phyloP scores from a whole-genome alignment of 2,329 filamentous ascomycete genomes.

The Dactylellina drechsleri region DNA sequence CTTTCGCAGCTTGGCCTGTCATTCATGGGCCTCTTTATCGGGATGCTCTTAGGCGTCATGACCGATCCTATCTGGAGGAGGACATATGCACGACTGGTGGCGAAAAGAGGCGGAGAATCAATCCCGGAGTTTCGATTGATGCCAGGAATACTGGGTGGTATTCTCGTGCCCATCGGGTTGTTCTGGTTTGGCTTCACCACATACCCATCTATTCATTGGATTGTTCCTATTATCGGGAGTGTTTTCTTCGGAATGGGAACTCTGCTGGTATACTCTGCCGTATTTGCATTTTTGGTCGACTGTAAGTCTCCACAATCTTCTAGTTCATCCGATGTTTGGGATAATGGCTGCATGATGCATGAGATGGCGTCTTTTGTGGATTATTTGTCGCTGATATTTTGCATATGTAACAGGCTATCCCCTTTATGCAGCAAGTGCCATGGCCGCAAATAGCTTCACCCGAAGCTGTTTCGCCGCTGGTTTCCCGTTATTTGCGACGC shows the following conservation, averaged over 20 bases:
- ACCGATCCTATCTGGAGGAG: constrained; percentile 74
- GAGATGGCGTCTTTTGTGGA: constrained; percentile 56
- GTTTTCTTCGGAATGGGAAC: constrained; percentile 76
- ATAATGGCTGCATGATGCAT: not conserved
- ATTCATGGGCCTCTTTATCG: constrained; percentile 77
- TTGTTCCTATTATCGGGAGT: constrained; percentile 78
- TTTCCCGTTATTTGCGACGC: constrained; percentile 79
- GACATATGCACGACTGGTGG: constrained; percentile 70
- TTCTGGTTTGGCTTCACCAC: constrained; percentile 93
- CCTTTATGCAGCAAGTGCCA: constrained; percentile 76
- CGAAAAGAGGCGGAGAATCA: constrained; percentile 69
- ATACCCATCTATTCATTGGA: constrained; percentile 78
- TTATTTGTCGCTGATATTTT: constrained; percentile 64
- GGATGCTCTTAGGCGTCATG: constrained; percentile 73
- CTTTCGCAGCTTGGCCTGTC: constrained; percentile 82
- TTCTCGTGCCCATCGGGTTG: constrained; percentile 80
- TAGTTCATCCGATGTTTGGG: constrained; percentile 57
- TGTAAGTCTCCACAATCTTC: constrained; percentile 60
- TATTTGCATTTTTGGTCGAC: constrained; percentile 88
- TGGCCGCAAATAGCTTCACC: constrained; percentile 85
- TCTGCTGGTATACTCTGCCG: constrained; percentile 80
- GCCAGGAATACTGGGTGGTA: constrained; percentile 76
- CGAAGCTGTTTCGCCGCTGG: constrained; percentile 81
- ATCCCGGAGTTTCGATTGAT: constrained; percentile 90
- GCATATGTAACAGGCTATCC: constrained; percentile 71